Evolutionary conservation across 306 rosid species (phyloP), one percentile per base, ranked within the genome.

Genomic region (Quercus alba): DNA sequence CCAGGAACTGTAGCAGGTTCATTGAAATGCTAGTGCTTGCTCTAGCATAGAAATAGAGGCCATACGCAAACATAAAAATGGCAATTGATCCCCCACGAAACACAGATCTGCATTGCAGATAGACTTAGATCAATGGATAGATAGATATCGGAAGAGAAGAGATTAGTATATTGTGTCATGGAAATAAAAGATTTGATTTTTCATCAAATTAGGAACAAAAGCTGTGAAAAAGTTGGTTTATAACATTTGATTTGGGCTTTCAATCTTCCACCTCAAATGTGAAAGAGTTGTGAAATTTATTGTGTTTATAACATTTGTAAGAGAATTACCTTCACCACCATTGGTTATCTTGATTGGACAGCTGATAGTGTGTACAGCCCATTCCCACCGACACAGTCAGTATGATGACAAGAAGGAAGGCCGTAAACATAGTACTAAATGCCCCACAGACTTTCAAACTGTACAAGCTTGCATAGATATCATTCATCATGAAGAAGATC

Each of bases 391-490:
- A 2, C 21, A 56, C n/a, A 67, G 76, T 80, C 19, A 41, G 1
- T 1, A 12, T 0, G 63, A 67, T 3, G 72, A 84, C 30, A 44
- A 56, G 2, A 19, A 62, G 3, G 75, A 80, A 84, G 18, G 69
- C 55, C 3, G 21, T 0, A 19, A 80, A 26, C 73, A 84, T 25
- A 46, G 75, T 41, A 54, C 10, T 1, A 72, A 84, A 64, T 44
- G 84, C 77, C 17, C 81, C 67, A 25, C 87, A 80, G 13, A 66
- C 74, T 79, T 80, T 77, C 70, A 35, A 38, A 55, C 71, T 54
- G 82, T 82, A 84, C 59, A 80, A 67, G 75, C 79, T 84, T 67
- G 84, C 82, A 23, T 73, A 76, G 58, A 80, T 66, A n/a, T 56
- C 74, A 73, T 84, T 84, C 82, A 84, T 76, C 20, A 44, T 14